A percentile compares a stretch with the other conserved stretches of the same genome.
Conservation (phyloP, 768 basidiomycete species). For the Royoungia palumana region DNA sequence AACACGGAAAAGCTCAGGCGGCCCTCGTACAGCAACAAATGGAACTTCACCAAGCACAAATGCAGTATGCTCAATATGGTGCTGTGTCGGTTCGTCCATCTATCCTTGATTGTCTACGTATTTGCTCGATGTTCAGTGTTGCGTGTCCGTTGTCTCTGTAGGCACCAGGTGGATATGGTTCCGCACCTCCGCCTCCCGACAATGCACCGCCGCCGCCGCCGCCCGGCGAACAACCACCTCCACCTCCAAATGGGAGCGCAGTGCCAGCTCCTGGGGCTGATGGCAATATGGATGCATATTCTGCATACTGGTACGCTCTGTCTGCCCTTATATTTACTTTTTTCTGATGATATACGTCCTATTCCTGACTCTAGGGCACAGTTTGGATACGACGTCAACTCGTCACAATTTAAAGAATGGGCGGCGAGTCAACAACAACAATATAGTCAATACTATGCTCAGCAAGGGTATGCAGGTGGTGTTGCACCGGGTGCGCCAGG, state of each 20-base stretch:
- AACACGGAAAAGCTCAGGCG: constrained; percentile 77
- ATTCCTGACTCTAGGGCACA: constrained; percentile 54
- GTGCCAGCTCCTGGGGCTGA: constrained; percentile 45
- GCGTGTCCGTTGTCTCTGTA: constrained; percentile 1
- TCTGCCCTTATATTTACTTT: neutral
- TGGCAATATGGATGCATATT: constrained; percentile 50
- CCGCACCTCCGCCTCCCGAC: constrained; percentile 37
- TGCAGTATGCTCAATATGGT: constrained; percentile 74
- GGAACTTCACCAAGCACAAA: constrained; percentile 82
- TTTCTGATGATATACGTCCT: neutral
- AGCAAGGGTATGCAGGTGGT: constrained; percentile 45
- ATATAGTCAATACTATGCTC: constrained; percentile 71
- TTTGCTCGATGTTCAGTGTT: neutral
- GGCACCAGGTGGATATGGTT: constrained; percentile 33
- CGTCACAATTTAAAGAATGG: constrained; percentile 79
- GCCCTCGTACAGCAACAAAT: constrained; percentile 73
- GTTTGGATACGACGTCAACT: constrained; percentile 85
- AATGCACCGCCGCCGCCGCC: constrained; percentile 46
- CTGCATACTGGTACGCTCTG: constrained; percentile 55
- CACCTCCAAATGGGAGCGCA: constrained; percentile 44
- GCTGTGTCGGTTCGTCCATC: constrained; percentile 47
- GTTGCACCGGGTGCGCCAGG: constrained; percentile 9
- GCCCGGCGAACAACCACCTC: constrained; percentile 51
- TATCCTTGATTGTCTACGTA: neutral
- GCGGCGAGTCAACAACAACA: constrained; percentile 61